These are phyloP conservation scores for Mrakia frigida DNA, from an alignment of 768 basidiomycete species.

Conservation along the genomic window DNA sequence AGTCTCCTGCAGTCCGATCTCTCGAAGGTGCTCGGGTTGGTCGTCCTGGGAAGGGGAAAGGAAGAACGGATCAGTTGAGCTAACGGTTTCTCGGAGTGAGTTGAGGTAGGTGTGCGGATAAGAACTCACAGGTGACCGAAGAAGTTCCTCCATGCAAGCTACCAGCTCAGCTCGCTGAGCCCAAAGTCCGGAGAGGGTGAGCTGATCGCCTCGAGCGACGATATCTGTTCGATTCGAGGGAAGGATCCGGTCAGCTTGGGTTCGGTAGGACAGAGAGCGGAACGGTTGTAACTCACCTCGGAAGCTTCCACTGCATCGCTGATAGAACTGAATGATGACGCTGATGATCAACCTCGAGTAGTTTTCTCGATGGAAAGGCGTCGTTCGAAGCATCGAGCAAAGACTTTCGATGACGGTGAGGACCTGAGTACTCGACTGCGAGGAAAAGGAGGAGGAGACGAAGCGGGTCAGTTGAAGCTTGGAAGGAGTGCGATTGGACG, in stretches of 20 bases:
- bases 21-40: conserved; percentile 38
- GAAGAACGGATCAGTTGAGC: neutral
- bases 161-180: conserved; percentile 77
- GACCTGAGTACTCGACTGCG: conserved; percentile 66
- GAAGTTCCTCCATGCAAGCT: conserved; percentile 64
- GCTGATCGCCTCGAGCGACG: conserved; percentile 36
- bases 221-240: neutral
- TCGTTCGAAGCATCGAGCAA: conserved; percentile 81
- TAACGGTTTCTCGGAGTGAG: neutral
- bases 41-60: neutral
- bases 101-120: too few species aligned
- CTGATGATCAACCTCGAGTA: conserved; percentile 89
- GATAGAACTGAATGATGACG: conserved; percentile 93
- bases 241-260: neutral
- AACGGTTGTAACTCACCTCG: conserved; percentile 50
- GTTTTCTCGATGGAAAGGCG: conserved; percentile 91
- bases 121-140: conserved; percentile 52
- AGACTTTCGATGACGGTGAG: conserved; percentile 87
- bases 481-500: too few species aligned
- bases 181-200: conserved; percentile 61
- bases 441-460: too few species aligned
- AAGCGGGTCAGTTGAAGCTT: too few species aligned
- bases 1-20: conserved; percentile 70
- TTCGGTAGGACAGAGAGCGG: neutral
- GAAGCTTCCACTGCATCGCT: conserved; percentile 83